Evolutionary conservation across 148 eudicot species (phyloP).

Genomic region (Arctostaphylos glauca): DNA sequence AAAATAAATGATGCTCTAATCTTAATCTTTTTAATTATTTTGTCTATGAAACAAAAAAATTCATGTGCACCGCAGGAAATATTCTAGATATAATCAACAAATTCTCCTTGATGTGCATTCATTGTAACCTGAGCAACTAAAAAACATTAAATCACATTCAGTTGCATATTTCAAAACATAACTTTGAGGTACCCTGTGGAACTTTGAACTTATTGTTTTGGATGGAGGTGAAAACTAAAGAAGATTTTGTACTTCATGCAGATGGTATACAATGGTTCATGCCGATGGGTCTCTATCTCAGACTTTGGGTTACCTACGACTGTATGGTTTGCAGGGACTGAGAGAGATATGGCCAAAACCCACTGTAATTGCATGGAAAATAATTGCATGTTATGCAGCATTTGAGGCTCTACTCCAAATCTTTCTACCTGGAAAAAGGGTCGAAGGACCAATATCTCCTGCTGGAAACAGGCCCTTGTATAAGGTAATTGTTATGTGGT

Average conservation of each 20-base stretch:
- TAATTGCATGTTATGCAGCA: constrained; percentile 77
- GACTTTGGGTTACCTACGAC: constrained; percentile 51
- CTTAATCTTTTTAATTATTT: not conserved
- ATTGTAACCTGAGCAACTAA: not conserved
- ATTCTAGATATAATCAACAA: not conserved
- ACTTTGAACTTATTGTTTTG: constrained; percentile 1
- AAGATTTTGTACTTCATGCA: constrained; percentile 29
- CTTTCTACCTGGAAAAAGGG: constrained; percentile 79
- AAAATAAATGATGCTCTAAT: not conserved
- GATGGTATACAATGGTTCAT: constrained; percentile 99
- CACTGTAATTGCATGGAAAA: constrained; percentile 66
- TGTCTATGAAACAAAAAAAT: not conserved
- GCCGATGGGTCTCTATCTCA: constrained; percentile 79
- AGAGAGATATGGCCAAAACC: constrained; percentile 85
- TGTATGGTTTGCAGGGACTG: constrained; percentile 68
- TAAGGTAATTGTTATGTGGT: constrained; percentile 46
- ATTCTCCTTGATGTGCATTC: not conserved
- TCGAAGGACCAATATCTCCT: constrained; percentile 94
- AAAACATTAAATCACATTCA: not conserved
- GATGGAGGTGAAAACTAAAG: not conserved
- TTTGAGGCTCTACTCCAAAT: constrained; percentile 95
- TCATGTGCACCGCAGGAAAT: not conserved
- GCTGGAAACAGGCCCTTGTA: constrained; percentile 85
- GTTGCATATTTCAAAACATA: not conserved
- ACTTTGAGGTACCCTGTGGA: not conserved